These are phyloP conservation scores for Naegleria gruberi DNA, from an alignment of 208 protist species.

Conservation along the genomic window DNA sequence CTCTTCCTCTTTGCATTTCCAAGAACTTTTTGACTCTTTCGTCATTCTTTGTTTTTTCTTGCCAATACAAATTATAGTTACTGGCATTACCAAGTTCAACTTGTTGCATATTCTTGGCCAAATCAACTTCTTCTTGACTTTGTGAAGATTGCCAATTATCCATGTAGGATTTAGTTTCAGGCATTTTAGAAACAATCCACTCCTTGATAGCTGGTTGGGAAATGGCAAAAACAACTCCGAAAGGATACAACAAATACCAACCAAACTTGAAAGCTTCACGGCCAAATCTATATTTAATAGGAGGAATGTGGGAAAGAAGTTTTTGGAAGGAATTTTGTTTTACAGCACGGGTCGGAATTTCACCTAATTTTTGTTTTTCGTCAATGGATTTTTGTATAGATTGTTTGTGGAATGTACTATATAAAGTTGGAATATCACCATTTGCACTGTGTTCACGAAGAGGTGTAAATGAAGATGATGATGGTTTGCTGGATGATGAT, in stretches of 20 bases:
- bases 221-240: background rate
- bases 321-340: background rate
- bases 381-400: background rate
- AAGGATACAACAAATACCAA: background rate
- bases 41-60: background rate
- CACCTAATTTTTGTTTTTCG: background rate
- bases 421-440: background rate
- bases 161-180: background rate
- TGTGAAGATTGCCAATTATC: background rate
- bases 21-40: conserved; percentile 5
- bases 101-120: background rate
- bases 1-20: background rate
- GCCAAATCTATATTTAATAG: background rate
- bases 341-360: background rate
- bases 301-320: background rate
- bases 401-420: background rate
- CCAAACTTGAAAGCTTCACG: background rate
- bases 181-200: background rate
- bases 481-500: background rate
- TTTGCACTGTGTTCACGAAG: background rate
- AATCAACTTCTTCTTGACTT: background rate
- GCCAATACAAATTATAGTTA: background rate
- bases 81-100: background rate
- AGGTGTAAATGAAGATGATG: background rate
- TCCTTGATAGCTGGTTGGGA: background rate